A percentile compares a stretch with the other conserved stretches of the same genome.
These are phyloP conservation scores for Ulmus americana DNA, from an alignment of 331 rosid species.

Conservation along the genomic window DNA sequence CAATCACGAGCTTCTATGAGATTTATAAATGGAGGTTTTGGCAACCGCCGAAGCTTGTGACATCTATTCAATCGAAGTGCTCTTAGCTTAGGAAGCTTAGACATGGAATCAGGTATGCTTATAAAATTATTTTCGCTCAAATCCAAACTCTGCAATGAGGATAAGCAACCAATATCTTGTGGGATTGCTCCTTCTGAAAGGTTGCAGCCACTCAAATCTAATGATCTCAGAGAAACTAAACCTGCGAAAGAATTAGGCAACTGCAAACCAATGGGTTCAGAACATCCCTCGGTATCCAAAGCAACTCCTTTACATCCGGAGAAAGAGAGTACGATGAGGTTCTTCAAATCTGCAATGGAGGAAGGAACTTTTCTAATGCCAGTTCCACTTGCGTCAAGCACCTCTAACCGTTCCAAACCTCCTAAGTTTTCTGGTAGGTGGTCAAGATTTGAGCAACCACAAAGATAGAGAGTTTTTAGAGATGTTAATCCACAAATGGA, in stretches of 20 bases:
- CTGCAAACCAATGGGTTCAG: not conserved
- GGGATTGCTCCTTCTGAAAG: conserved; percentile 13
- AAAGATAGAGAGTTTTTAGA: conserved; percentile 10
- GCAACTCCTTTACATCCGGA: conserved; percentile 1
- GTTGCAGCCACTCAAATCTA: conserved; percentile 18
- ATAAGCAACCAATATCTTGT: conserved; percentile 4
- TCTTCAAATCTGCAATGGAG: not conserved
- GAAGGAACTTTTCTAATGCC: not conserved
- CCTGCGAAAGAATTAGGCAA: conserved; percentile 1
- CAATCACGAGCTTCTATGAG: conserved; percentile 11
- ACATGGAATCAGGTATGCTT: conserved; percentile 17
- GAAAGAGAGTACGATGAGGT: conserved; percentile 2
- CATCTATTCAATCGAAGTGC: conserved; percentile 11
- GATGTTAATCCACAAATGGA: conserved; percentile 16
- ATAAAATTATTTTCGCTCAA: conserved; percentile 15
- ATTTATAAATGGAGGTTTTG: conserved; percentile 11
- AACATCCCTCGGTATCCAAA: not conserved
- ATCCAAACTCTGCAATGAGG: conserved; percentile 6
- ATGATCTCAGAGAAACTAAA: conserved; percentile 3
- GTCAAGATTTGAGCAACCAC: conserved; percentile 12
- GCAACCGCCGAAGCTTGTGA: conserved; percentile 11
- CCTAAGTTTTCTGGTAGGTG: conserved; percentile 23
- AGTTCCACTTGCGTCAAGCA: conserved; percentile 18
- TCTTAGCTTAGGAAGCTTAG: conserved; percentile 9
- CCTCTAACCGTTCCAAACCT: conserved; percentile 13